Evolutionary conservation across 2,329 filamentous ascomycete genomes (phyloP), one percentile per base, ranked within the genome.

Genomic region (Epichloe aotearoae): DNA sequence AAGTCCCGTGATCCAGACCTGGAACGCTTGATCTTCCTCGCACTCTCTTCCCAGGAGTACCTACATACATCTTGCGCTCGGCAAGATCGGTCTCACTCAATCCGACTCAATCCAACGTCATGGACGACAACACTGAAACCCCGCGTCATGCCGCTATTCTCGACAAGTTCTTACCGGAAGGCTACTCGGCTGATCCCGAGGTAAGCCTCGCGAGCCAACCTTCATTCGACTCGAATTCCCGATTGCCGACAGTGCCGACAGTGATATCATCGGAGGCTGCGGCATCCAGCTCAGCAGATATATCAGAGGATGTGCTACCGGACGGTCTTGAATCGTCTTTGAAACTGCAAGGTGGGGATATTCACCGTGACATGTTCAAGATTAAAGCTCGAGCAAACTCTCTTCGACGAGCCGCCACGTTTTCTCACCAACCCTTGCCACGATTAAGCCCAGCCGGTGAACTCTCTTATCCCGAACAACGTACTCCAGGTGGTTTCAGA

Each of bases 291-390:
- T 36, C 58, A 30, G 26, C 46, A 23, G 52, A 57, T 10, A 52
- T 56, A 5, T 51, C 55, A 57, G 51, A 54, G n/a, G 54, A 52
- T 10, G 23, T 15, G 14, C 59, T 59, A 2, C 54, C 58, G 43
- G 78, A 83, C 53, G 53, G 56, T n/a, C 54, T 66, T 36, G 65
- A 69, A 50, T 88, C 84, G 2, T 89, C 86, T 0, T 69, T 89
- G 49, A 79, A 73, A 52, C 72, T 89, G 3, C 84, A 85, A 60
- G 86, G 86, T 48, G 86, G 86, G 40, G 86, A 90, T 59, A 83
- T 90, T 20, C 85, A 89, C 62, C 81, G 86, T 36, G 83, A 87
- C 59, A 76, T 90, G 36, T 90, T 86, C 74, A 84, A 80, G 61
- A 81, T 88, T 58, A 80, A 83, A 54, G 79, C 81, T 15, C 73